phyloP scores from a whole-genome alignment of 768 basidiomycete species.

The Guyanaporus albipodus region DNA sequence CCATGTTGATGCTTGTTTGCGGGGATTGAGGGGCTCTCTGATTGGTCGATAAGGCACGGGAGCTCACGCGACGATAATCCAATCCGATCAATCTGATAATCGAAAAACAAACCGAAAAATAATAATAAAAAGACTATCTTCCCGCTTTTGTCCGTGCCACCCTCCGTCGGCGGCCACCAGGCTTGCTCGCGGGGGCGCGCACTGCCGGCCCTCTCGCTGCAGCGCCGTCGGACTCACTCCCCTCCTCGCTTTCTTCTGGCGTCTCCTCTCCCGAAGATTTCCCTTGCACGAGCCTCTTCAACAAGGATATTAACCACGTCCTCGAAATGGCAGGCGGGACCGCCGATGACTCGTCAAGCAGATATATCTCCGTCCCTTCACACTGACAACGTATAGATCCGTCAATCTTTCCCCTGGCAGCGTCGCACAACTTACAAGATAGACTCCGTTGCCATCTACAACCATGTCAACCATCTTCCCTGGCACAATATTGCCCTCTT shows the following conservation, averaged over 20 bases:
- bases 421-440: conserved; percentile 52
- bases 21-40: neutral
- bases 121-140: conserved; percentile 12
- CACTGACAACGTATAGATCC: conserved; percentile 39
- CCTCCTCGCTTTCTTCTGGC: conserved; percentile 37
- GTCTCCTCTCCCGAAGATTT: conserved; percentile 20
- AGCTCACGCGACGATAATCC: neutral
- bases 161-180: conserved; percentile 65
- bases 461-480: conserved; percentile 72
- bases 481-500: conserved; percentile 48
- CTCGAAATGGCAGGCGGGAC: conserved; percentile 50
- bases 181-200: conserved; percentile 43
- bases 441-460: conserved; percentile 73
- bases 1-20: conserved; percentile 27
- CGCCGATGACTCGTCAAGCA: conserved; percentile 57
- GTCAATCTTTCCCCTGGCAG: conserved; percentile 9
- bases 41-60: conserved; percentile 33
- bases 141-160: conserved; percentile 40
- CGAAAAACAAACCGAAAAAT: neutral
- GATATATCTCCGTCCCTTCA: conserved; percentile 54
- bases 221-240: conserved; percentile 43
- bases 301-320: conserved; percentile 67
- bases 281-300: conserved; percentile 22
- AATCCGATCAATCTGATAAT: conserved; percentile 1
- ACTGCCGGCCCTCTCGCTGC: conserved; percentile 16